Percentiles rank a stretch among this genome's conserved stretches.
Conservation (phyloP, 257 asterid species). For the Lycium ferocissimum region DNA sequence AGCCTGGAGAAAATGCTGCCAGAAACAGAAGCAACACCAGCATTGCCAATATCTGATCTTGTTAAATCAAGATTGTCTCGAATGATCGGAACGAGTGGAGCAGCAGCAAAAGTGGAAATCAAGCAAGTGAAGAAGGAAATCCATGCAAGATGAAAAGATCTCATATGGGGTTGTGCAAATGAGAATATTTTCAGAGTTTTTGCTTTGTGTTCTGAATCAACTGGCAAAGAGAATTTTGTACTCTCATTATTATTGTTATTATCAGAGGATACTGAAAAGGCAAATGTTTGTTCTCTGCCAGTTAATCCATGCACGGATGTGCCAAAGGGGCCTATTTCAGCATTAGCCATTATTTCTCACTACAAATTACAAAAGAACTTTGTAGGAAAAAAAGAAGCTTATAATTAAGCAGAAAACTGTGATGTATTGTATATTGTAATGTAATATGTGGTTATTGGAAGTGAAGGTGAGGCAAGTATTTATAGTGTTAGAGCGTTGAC, state of each 20-base stretch:
- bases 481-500: constrained; percentile 25
- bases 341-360: constrained; percentile 23
- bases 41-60: constrained; percentile 33
- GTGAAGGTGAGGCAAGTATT: neutral
- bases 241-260: neutral
- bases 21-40: constrained; percentile 32
- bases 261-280: neutral
- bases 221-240: constrained; percentile 26
- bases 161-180: constrained; percentile 34
- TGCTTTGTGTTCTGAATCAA: constrained; percentile 34
- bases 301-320: constrained; percentile 23
- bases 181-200: constrained; percentile 27
- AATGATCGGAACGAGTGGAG: constrained; percentile 27
- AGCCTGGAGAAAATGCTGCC: constrained; percentile 36
- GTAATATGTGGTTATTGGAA: neutral
- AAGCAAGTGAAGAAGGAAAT: constrained; percentile 27
- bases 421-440: too few species aligned
- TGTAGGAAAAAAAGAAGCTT: neutral
- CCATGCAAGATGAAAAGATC: constrained; percentile 35
- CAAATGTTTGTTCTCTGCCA: constrained; percentile 28
- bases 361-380: neutral
- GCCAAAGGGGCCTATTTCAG: neutral
- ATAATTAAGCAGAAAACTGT: neutral
- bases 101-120: constrained; percentile 32
- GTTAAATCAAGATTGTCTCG: constrained; percentile 27